These are phyloP conservation scores for Schizonepeta tenuifolia DNA, from an alignment of 257 asterid species.

Conservation along the genomic window DNA sequence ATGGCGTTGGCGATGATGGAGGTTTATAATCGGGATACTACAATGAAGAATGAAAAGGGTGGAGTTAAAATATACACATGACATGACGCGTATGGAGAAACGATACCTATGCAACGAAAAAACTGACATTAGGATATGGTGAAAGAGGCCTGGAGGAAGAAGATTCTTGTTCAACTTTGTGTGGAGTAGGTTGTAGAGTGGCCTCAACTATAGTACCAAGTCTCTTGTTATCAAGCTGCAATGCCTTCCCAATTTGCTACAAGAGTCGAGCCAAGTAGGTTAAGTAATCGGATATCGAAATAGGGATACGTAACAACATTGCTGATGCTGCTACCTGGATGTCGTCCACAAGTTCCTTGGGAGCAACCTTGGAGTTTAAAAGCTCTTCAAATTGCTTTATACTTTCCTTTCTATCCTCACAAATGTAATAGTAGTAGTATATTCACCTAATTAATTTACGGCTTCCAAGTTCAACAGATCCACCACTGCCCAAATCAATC, in stretches of 20 bases:
- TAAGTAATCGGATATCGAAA: not conserved
- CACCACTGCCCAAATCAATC: no score
- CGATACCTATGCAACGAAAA: not conserved
- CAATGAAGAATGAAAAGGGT: constrained; percentile 21
- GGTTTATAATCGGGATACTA: constrained; percentile 86
- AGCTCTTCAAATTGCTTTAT: constrained; percentile 62
- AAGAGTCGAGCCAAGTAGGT: not conserved
- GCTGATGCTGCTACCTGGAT: constrained; percentile 71
- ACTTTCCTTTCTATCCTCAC: constrained; percentile 74
- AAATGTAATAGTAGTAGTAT: not conserved
- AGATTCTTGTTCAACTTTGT: constrained; percentile 39
- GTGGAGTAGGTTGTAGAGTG: constrained; percentile 40
- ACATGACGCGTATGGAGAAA: not conserved
- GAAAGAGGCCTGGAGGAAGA: constrained; percentile 63
- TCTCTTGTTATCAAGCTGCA: constrained; percentile 43
- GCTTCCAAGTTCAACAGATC: no score
- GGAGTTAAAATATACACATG: not conserved
- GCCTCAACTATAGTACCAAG: constrained; percentile 32
- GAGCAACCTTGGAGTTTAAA: constrained; percentile 66
- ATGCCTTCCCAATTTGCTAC: constrained; percentile 78
- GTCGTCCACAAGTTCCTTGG: constrained; percentile 75
- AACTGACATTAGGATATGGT: constrained; percentile 74
- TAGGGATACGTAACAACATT: not conserved
- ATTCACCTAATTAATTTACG: not conserved
- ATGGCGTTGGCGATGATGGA: constrained; percentile 83